Conservation (phyloP, 2,329 filamentous ascomycete genomes). For the Plenodomus lindquistii region DNA sequence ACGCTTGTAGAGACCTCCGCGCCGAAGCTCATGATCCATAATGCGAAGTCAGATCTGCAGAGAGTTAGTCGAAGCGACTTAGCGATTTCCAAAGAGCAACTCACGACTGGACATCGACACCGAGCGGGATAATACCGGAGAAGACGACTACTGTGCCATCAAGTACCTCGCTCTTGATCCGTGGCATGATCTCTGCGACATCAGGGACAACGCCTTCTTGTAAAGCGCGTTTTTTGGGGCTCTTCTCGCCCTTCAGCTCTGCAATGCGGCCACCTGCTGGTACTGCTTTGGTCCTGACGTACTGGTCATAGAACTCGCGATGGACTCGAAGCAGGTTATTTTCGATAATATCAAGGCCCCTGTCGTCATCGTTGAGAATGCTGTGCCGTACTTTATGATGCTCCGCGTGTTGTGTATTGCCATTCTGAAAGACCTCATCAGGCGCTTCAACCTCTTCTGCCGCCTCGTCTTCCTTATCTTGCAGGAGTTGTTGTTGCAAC, state of each 20-base stretch:
- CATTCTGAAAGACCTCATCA: slow-evolving; percentile 43
- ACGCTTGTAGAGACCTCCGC: slow-evolving; percentile 68
- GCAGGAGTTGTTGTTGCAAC: slow-evolving; percentile 86
- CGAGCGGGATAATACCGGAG: slow-evolving; percentile 85
- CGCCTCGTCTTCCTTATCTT: slow-evolving; percentile 81
- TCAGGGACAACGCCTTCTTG: slow-evolving; percentile 76
- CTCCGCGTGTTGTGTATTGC: slow-evolving; percentile 38
- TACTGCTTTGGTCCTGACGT: slow-evolving; percentile 61
- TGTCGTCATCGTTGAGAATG: slow-evolving; percentile 84
- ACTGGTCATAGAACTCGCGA: slow-evolving; percentile 78
- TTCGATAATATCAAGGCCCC: slow-evolving; percentile 77
- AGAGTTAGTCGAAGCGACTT: slow-evolving; percentile 17
- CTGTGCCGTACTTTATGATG: slow-evolving; percentile 65
- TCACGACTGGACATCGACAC: slow-evolving; percentile 70
- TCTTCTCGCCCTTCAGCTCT: slow-evolving; percentile 56
- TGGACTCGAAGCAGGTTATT: slow-evolving; percentile 77
- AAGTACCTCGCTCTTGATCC: slow-evolving; percentile 77
- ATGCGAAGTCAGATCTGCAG: slow-evolving; percentile 73
- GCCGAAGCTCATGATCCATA: slow-evolving; percentile 86
- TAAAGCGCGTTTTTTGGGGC: slow-evolving; percentile 51
- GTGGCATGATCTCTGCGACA: slow-evolving; percentile 80
- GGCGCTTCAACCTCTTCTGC: slow-evolving; percentile 54
- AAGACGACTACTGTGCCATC: slow-evolving; percentile 79
- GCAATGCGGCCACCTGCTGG: slow-evolving; percentile 52
- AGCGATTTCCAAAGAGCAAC: slow-evolving; percentile 7